Evolutionary conservation across 225 moss, liverwort and hornwort genomes (phyloP).

Genomic region (Bryum argenteum): DNA sequence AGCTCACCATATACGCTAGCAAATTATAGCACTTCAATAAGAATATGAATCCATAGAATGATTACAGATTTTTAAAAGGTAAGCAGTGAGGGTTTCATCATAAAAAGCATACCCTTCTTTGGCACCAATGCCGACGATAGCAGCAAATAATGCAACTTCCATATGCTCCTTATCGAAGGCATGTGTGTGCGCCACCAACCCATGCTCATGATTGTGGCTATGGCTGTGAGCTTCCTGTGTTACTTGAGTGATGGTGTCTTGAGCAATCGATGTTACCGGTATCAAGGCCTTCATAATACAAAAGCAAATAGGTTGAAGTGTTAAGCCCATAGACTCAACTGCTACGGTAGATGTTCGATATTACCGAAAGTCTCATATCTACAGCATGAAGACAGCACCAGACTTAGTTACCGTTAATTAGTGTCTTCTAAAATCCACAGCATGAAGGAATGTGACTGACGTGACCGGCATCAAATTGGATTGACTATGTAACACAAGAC

Average conservation of each 20-base stretch:
- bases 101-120: conserved; percentile 65
- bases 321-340: not conserved
- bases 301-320: not conserved
- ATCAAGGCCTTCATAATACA: conserved; percentile 26
- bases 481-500: not conserved
- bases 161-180: conserved; percentile 76
- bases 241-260: conserved; percentile 42
- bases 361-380: not conserved
- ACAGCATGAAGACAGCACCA: too few relatives aligned
- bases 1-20: not conserved
- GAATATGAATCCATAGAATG: not conserved
- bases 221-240: conserved; percentile 31
- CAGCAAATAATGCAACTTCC: conserved; percentile 67
- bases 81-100: not conserved
- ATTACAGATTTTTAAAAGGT: not conserved
- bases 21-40: not conserved
- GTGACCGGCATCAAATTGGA: not conserved
- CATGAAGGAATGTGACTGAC: not conserved
- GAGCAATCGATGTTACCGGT: conserved; percentile 29
- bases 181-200: conserved; percentile 53
- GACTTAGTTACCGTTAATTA: not conserved
- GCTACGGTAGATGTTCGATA: not conserved
- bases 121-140: conserved; percentile 68
- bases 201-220: conserved; percentile 44
- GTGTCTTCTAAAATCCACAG: not conserved